A percentile compares a stretch with the other conserved stretches of the same genome.
These are phyloP conservation scores for Grosmannia serpens DNA, from an alignment of 2,329 filamentous ascomycete species.

Conservation along the genomic window DNA sequence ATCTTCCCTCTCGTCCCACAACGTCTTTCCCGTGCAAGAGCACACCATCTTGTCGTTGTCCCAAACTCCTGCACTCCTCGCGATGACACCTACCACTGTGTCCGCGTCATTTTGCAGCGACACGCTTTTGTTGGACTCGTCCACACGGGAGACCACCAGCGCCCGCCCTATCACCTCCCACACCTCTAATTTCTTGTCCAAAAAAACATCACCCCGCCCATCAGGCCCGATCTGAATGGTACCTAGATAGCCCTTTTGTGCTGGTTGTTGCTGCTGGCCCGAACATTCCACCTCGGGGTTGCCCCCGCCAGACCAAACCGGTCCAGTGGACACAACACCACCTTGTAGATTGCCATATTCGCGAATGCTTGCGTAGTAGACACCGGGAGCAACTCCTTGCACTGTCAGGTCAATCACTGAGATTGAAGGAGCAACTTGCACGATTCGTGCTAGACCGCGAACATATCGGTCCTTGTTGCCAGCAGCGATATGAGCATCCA, in stretches of 20 bases:
- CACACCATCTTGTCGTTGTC: slow-evolving; percentile 98
- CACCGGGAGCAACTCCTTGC: slow-evolving; percentile 68
- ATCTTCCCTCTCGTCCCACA: slow-evolving; percentile 93
- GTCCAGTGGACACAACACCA: slow-evolving; percentile 72
- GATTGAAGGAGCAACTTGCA: slow-evolving; percentile 68
- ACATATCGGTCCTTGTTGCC: slow-evolving; percentile 43
- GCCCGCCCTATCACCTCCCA: slow-evolving; percentile 96
- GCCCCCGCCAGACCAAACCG: slow-evolving; percentile 55
- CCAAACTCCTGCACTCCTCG: slow-evolving; percentile 94
- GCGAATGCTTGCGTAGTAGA: slow-evolving; percentile 73
- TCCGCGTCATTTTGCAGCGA: slow-evolving; percentile 64
- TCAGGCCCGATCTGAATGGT: slow-evolving; percentile 62
- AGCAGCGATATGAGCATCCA: slow-evolving; percentile 4
- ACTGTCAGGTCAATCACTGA: slow-evolving; percentile 84
- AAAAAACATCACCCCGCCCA: slow-evolving; percentile 67
- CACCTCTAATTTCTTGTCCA: slow-evolving; percentile 73
- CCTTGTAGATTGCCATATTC: slow-evolving; percentile 77
- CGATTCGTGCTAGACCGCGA: slow-evolving; percentile 81
- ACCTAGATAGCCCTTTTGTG: slow-evolving; percentile 54
- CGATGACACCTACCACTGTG: slow-evolving; percentile 86
- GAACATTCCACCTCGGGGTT: slow-evolving; percentile 18
- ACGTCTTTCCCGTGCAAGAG: slow-evolving; percentile 92
- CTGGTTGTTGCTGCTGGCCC: slow-evolving; percentile 29
- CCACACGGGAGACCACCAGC: slow-evolving; percentile 66
- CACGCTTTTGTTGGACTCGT: slow-evolving; percentile 38